A percentile compares a stretch with the other conserved stretches of the same genome.
Evolutionary conservation across 257 asterid genomes (phyloP).

Genomic region (Eustoma russellianum): DNA sequence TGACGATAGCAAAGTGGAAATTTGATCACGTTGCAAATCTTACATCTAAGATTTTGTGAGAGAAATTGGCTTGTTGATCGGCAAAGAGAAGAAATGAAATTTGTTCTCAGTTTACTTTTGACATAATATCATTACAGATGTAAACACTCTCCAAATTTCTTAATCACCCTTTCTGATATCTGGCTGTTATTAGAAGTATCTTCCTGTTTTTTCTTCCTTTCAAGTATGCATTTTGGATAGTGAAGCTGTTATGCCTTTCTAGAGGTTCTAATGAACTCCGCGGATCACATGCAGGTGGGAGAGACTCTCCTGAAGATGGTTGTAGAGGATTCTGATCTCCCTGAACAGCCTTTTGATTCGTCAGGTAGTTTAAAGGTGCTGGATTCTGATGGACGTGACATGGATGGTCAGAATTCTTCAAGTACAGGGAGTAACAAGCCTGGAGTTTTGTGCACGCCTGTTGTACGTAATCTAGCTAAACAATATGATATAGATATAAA

Average conservation of each 20-base stretch:
- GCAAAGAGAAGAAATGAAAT: too few relatives aligned
- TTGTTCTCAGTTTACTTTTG: neutral
- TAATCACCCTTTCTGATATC: neutral
- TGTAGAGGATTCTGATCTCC: constrained; percentile 40
- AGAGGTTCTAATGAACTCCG: neutral
- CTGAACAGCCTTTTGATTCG: constrained; percentile 22
- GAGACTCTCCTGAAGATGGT: constrained; percentile 75
- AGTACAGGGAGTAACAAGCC: constrained; percentile 22
- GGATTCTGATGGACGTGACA: constrained; percentile 22
- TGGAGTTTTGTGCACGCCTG: constrained; percentile 67
- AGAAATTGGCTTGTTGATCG: too few relatives aligned
- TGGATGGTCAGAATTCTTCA: constrained; percentile 28
- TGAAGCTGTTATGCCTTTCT: constrained; percentile 10
- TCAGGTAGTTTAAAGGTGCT: constrained; percentile 21
- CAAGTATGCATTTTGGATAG: neutral
- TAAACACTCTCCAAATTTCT: neutral
- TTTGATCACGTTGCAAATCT: too few relatives aligned
- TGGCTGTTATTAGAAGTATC: neutral
- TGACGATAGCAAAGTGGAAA: too few relatives aligned
- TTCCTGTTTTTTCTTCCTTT: neutral
- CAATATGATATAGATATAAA: constrained; percentile 52
- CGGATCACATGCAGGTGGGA: constrained; percentile 54
- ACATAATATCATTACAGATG: neutral
- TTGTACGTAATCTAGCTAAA: constrained; percentile 77
- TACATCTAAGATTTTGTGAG: too few relatives aligned